These are phyloP conservation scores for Phytophthora sojae DNA, from an alignment of 352 stramenopile genomes.

Conservation along the genomic window DNA sequence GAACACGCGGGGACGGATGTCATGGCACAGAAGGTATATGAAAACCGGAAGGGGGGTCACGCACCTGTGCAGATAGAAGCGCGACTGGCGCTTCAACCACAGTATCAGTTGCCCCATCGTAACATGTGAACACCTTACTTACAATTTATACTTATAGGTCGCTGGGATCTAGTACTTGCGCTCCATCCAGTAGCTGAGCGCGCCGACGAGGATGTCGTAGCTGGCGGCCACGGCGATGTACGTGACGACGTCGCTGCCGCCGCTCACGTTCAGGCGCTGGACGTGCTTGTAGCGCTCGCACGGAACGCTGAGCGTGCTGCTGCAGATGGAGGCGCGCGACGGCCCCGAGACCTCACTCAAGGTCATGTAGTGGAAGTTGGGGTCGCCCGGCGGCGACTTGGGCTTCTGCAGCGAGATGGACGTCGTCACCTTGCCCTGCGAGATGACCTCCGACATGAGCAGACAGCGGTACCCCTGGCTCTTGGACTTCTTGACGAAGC, in stretches of 20 bases:
- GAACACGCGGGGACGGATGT: constrained; percentile 10
- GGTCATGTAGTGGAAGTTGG: constrained; percentile 78
- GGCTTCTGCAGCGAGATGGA: constrained; percentile 75
- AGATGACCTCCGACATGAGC: constrained; percentile 86
- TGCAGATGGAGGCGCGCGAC: constrained; percentile 68
- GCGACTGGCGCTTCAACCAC: not conserved
- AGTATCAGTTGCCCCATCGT: not conserved
- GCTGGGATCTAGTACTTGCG: constrained; percentile 52
- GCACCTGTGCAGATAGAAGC: not conserved
- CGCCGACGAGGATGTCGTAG: constrained; percentile 81
- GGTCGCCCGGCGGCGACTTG: constrained; percentile 52
- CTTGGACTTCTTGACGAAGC: constrained; percentile 85
- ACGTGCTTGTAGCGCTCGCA: constrained; percentile 72
- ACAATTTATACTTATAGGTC: constrained; percentile 33
- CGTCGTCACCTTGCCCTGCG: constrained; percentile 80
- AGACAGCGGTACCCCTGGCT: constrained; percentile 70
- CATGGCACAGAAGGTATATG: not conserved
- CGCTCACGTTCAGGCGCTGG: constrained; percentile 77
- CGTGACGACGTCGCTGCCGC: constrained; percentile 77
- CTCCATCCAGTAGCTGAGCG: constrained; percentile 80
- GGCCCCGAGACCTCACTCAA: constrained; percentile 78
- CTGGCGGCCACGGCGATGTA: constrained; percentile 75
- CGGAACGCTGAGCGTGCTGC: constrained; percentile 77
- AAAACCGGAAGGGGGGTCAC: not conserved
- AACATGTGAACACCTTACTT: constrained; percentile 2